These are phyloP conservation scores for Cercospora citrullina DNA, from an alignment of 2,329 filamentous ascomycete species.

Conservation along the genomic window DNA sequence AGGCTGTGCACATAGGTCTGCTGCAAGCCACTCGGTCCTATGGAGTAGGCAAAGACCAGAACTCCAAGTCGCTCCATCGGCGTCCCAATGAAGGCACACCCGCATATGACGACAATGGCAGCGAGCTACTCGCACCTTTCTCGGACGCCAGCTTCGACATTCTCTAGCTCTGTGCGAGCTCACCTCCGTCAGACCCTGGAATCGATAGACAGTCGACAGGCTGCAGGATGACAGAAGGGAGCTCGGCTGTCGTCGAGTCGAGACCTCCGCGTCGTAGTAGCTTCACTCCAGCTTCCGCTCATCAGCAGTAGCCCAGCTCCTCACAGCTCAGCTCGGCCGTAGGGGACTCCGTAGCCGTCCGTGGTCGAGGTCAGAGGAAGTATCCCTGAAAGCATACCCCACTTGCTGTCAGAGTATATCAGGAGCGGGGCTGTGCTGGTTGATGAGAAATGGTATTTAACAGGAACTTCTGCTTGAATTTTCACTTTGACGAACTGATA, in stretches of 20 bases:
- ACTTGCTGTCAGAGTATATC: not conserved
- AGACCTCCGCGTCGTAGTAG: slow-evolving; percentile 12
- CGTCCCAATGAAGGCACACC: not conserved
- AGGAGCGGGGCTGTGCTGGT: not conserved
- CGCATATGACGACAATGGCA: not conserved
- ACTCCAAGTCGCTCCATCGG: not conserved
- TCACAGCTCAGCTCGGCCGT: slow-evolving; percentile 1
- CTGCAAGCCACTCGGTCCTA: not conserved
- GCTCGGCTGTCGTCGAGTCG: slow-evolving; percentile 13
- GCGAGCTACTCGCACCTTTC: not conserved
- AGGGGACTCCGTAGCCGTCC: not conserved
- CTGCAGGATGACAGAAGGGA: not conserved
- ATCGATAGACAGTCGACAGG: not conserved
- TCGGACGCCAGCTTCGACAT: not conserved
- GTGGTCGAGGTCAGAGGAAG: not conserved
- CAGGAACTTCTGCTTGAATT: not conserved
- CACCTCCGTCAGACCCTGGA: not conserved
- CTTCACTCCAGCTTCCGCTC: not conserved
- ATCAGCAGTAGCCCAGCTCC: not conserved
- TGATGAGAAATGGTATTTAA: not conserved
- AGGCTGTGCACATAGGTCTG: no score
- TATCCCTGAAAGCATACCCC: slow-evolving; percentile 1
- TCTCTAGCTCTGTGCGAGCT: not conserved
- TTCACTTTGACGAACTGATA: not conserved
- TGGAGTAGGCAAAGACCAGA: not conserved